Percentiles rank a stretch among this genome's conserved stretches.
Conservation (phyloP, 192 early-diverging fungal species). For the Backusella luteola region DNA sequence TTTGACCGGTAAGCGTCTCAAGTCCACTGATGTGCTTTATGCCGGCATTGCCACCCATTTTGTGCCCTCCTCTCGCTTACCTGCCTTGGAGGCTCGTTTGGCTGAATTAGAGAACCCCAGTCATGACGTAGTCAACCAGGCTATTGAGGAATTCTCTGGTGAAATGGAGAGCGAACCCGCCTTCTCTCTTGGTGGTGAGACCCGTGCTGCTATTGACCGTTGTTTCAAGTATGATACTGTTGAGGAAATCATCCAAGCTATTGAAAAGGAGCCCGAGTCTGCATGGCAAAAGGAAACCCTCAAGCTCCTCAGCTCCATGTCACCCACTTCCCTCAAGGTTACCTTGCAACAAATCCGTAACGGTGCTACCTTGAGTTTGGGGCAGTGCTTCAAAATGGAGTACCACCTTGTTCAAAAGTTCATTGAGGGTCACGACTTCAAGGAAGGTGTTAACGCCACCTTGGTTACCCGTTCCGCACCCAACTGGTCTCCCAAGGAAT, state of each 20-base stretch:
- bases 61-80: constrained; percentile 83
- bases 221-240: constrained; percentile 83
- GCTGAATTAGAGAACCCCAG: constrained; percentile 77
- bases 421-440: constrained; percentile 76
- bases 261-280: constrained; percentile 67
- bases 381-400: constrained; percentile 85
- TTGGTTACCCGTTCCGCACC: constrained; percentile 72
- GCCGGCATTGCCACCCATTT: constrained; percentile 97
- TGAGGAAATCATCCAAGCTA: constrained; percentile 80
- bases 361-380: constrained; percentile 67
- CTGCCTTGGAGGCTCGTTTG: constrained; percentile 76
- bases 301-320: constrained; percentile 60
- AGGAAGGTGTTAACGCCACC: constrained; percentile 81
- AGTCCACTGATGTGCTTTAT: constrained; percentile 81
- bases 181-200: constrained; percentile 40
- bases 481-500: constrained; percentile 69
- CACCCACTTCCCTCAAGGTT: constrained; percentile 88
- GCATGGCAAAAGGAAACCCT: constrained; percentile 72
- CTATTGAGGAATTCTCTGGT: constrained; percentile 89
- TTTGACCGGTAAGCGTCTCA: constrained; percentile 77
- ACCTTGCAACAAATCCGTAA: constrained; percentile 80
- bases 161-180: constrained; percentile 44
- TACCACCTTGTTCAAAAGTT: constrained; percentile 77
- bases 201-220: constrained; percentile 71
- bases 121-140: constrained; percentile 75